phyloP scores from a whole-genome alignment of 2,329 filamentous ascomycete genomes.

The Nemania sp. region DNA sequence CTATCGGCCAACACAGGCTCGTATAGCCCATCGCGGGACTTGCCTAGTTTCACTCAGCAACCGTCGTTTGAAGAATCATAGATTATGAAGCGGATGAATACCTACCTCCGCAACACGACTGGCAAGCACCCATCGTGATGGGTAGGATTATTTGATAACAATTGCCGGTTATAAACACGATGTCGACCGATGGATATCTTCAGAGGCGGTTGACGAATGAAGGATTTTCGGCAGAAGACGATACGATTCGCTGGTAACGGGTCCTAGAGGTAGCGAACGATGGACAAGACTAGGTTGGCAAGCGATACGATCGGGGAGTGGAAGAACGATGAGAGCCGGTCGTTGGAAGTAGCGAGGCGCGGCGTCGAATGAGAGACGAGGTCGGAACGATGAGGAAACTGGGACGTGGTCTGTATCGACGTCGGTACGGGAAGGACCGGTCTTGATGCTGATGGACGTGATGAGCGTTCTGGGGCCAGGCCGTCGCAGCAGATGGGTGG shows the following conservation, averaged over 20 bases:
- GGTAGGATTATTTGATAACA: slow-evolving; percentile 18
- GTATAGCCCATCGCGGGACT: slow-evolving; percentile 79
- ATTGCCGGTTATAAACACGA: slow-evolving; percentile 9
- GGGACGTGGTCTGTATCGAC: slow-evolving; percentile 7
- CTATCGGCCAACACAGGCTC: slow-evolving; percentile 90
- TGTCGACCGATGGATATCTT: not conserved
- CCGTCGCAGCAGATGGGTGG: slow-evolving; percentile 16
- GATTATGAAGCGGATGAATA: slow-evolving; percentile 12
- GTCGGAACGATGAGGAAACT: slow-evolving; percentile 2
- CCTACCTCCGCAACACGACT: slow-evolving; percentile 44
- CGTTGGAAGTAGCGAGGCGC: slow-evolving; percentile 4
- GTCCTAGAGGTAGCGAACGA: slow-evolving; percentile 5
- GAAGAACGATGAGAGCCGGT: slow-evolving; percentile 11
- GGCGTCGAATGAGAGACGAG: slow-evolving; percentile 1
- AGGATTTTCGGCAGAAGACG: not conserved
- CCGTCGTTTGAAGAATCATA: slow-evolving; percentile 7
- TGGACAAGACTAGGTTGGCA: not conserved
- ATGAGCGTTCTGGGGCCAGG: too few relatives aligned
- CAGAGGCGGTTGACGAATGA: not conserved
- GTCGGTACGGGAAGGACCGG: slow-evolving; percentile 10
- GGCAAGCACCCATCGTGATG: slow-evolving; percentile 41
- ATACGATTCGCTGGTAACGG: slow-evolving; percentile 9
- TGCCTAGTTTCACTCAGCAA: slow-evolving; percentile 55
- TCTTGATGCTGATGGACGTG: slow-evolving; percentile 12
- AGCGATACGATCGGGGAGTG: not conserved